Evolutionary conservation across 1,139 yeast species (phyloP).

Genomic region (Kodamaea anthophila): DNA sequence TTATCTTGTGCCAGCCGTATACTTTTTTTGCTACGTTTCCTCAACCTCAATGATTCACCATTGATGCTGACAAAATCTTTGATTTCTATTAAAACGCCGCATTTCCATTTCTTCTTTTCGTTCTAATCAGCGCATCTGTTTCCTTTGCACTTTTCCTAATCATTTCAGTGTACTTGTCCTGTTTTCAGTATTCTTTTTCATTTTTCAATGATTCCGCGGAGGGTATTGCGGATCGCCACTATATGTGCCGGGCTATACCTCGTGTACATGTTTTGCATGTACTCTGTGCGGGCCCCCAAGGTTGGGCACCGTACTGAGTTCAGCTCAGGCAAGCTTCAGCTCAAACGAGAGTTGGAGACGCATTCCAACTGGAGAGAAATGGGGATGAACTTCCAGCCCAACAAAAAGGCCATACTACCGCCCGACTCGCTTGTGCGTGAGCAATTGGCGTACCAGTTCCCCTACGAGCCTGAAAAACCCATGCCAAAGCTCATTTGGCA

Average conservation of each 20-base stretch:
- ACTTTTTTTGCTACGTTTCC: too few species aligned
- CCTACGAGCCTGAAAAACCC: constrained; percentile 53
- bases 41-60: too few species aligned
- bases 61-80: too few species aligned
- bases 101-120: too few species aligned
- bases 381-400: constrained; percentile 36
- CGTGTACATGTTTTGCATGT: constrained; percentile 8
- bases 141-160: too few species aligned
- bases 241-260: constrained; percentile 7
- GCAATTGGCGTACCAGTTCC: constrained; percentile 60
- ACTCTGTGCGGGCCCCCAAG: constrained; percentile 8
- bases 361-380: constrained; percentile 29
- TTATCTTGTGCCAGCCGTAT: too few species aligned
- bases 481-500: constrained; percentile 88
- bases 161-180: too few species aligned
- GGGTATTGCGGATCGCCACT: constrained; percentile 5
- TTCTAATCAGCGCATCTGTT: too few species aligned
- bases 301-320: constrained; percentile 17
- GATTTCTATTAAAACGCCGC: too few species aligned
- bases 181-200: too few species aligned
- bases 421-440: constrained; percentile 39
- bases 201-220: constrained; percentile 6
- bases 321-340: constrained; percentile 20
- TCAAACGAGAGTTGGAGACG: constrained; percentile 25
- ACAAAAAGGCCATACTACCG: constrained; percentile 24